Base-by-base conservation (phyloP, 805 yeast species). In the Kodamaea restingae region DNA sequence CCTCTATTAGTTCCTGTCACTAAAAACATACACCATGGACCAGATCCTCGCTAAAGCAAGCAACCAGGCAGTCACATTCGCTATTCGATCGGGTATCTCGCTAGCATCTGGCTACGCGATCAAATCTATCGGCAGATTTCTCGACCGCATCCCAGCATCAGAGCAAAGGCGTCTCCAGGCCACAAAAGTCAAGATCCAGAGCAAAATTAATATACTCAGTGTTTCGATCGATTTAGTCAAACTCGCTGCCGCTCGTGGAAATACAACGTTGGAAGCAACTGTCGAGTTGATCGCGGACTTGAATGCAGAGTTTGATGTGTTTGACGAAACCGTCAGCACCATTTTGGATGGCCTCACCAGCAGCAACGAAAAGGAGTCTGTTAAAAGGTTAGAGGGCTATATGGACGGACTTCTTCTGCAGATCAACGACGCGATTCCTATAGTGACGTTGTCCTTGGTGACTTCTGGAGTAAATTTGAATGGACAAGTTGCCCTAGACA, bases 61-160 rank as follows among this genome's bases (percentile, higher is more conserved):
- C 21, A 77, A 76, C 36, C 88, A 84, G 47, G 85, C 86, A 1
- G 84, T 84, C n/a, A 74, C 87, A 2, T 81, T 84, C 60, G 95
- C 90, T 7, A 77, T 84, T 18, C 67, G 83, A 41, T 83, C 90
- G 1, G 88, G 93, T 0, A 75, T 84, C 22, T 78, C 88, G 2
- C 48, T 84, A 15, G 93, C 90, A 0, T 78, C 88, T 0, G 77
- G 83, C 0, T 84, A 77, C 60, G 88, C 90, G 15, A 69, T 84
- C 30, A 78, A 75, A 42, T 77, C 83, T 1, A 75, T 84, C n/a
- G 57, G 76, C 22, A 60, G 71, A 36, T 70, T 81, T 42, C 61
- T 84, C 31, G 80, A 73, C 14, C 58, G 61, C 25, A 67, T 76
- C 43, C 85, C 88, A 0, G 73, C 62, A 18, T 66, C 70, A 18